phyloP scores from a whole-genome alignment of 805 yeast genomes.

The Yarrowia alimentaria region DNA sequence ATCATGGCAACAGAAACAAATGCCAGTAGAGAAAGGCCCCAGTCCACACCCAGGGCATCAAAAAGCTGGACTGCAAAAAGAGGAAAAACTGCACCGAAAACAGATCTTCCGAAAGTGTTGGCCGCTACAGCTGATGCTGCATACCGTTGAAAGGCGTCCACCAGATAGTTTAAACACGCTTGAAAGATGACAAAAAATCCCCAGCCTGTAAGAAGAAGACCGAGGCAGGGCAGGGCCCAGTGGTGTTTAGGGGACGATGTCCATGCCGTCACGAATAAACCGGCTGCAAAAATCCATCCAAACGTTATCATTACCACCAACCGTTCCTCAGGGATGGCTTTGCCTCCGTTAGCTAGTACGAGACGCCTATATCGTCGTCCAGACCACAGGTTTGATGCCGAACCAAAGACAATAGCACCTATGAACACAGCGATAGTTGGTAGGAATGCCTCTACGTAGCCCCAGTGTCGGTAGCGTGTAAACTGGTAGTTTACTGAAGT shows the following conservation, averaged over 20 bases:
- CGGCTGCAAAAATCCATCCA: conserved; percentile 68
- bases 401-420: conserved; percentile 48
- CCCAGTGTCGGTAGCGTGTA: conserved; percentile 70
- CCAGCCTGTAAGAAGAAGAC: conserved; percentile 51
- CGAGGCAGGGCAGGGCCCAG: conserved; percentile 60
- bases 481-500: conserved; percentile 46
- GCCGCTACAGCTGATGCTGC: conserved; percentile 88
- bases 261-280: conserved; percentile 88
- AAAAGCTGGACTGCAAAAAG: conserved; percentile 84
- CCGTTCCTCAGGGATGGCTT: conserved; percentile 76
- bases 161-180: conserved; percentile 58
- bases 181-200: conserved; percentile 59
- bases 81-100: conserved; percentile 78
- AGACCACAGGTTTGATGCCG: conserved; percentile 34
- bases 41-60: conserved; percentile 61
- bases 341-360: conserved; percentile 54
- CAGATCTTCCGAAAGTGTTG: conserved; percentile 72
- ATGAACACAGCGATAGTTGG: conserved; percentile 75
- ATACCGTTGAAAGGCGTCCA: conserved; percentile 56
- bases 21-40: conserved; percentile 68
- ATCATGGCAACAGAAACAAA: conserved; percentile 48
- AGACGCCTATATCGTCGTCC: conserved; percentile 46
- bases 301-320: conserved; percentile 75
- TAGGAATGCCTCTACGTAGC: conserved; percentile 62
- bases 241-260: conserved; percentile 46